phyloP scores from a whole-genome alignment of 1,284 basidiomycete species.

The Stygiomarasmius scandens region DNA sequence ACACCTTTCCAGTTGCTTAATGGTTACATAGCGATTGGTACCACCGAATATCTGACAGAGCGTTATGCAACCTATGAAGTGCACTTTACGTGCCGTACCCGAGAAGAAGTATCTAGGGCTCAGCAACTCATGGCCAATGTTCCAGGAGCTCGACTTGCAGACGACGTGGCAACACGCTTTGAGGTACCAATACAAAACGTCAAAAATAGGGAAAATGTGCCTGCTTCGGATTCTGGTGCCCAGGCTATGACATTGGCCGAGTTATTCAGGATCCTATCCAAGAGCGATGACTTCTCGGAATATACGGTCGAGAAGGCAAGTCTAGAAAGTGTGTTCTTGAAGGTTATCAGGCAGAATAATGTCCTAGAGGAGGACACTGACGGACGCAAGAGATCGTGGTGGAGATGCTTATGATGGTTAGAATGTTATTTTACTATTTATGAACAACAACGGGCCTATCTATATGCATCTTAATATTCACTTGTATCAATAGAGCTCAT shows the following conservation, averaged over 20 bases:
- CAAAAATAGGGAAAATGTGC: neutral
- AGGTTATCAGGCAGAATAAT: conserved; percentile 69
- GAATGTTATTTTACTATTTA: neutral
- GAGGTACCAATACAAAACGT: conserved; percentile 61
- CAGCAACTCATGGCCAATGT: conserved; percentile 66
- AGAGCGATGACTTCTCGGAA: conserved; percentile 56
- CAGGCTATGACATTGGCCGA: conserved; percentile 51
- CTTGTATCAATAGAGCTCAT: too few relatives aligned
- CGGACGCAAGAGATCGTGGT: conserved; percentile 26
- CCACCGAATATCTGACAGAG: conserved; percentile 62
- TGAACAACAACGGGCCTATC: too few relatives aligned
- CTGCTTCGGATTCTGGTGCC: neutral
- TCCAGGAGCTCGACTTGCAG: conserved; percentile 64
- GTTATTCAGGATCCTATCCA: conserved; percentile 58
- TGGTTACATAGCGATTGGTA: conserved; percentile 58
- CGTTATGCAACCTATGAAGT: conserved; percentile 79
- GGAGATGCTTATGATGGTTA: conserved; percentile 6
- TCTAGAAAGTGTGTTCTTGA: conserved; percentile 73
- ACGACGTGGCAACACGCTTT: conserved; percentile 79
- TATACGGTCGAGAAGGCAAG: conserved; percentile 72
- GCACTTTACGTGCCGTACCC: conserved; percentile 69
- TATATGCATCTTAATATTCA: too few relatives aligned
- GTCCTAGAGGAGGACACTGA: conserved; percentile 56
- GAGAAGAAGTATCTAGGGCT: conserved; percentile 57
- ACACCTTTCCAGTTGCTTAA: neutral